Evolutionary conservation across 2,329 filamentous ascomycete genomes (phyloP), one percentile per base, ranked within the genome.

Genomic region (Xylariales sp.): DNA sequence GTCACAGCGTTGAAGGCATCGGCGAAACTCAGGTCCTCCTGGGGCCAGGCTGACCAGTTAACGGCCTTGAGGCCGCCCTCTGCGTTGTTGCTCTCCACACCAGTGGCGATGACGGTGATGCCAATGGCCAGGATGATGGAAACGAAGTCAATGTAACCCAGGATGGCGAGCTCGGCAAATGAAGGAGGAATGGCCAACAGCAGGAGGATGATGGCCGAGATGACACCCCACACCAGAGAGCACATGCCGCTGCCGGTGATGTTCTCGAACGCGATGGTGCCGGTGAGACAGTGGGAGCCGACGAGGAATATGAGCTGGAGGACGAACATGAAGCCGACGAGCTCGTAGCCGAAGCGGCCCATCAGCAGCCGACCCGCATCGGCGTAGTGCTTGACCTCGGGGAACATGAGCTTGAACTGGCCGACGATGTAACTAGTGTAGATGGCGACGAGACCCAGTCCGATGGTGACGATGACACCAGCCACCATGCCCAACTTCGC

Each of bases 271-370:
- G 76, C 77, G 47, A 82, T 75, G 15, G 67, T 69, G 50, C 81
- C 81, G 2, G 76, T 79, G 36, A 82, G 62, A 19, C 82, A 63
- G 52, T 84, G 81, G 30, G 76, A 78, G 5, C 70, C 76, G 64
- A 81, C 78, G 51, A 81, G 70, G 60, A 83, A 82, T n/a, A 78
- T 56, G 17, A 83, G 60, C 50, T 81, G 74, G 31, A 81, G 54
- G 6, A 71, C 61, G 48, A 78, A 74, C 17, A 66, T 72, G 21
- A 60, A 52, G 6, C 74, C 76, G 39, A 78, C 60, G 23, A 83
- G 42, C 48, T 79, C 72, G 31, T 72, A 67, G 1, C 74, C 76
- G 19, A 71, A 61, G 16, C 50, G 59, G 1, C 80, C 79, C 40
- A 64, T 61, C 23, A 83, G 62, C 23, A 82, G 58, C 28, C 70